These are phyloP conservation scores for Corchorus olitorius DNA, from an alignment of 345 rosid species.

Conservation along the genomic window DNA sequence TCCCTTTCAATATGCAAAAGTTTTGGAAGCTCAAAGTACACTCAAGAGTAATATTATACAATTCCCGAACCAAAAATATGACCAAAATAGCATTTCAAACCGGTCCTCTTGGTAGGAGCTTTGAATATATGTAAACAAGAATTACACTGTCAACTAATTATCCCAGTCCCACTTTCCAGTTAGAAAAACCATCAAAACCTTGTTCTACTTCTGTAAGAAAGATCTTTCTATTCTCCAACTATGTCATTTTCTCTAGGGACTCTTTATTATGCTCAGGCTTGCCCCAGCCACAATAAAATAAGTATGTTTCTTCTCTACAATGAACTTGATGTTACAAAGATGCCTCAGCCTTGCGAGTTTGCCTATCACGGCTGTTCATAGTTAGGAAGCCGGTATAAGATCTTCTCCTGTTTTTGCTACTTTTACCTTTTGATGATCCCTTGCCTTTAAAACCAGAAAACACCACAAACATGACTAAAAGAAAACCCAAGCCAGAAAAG, in stretches of 20 bases:
- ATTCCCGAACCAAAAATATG: constrained; percentile 1
- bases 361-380: constrained; percentile 48
- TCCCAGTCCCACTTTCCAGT: not conserved
- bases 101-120: constrained; percentile 11
- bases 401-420: constrained; percentile 66
- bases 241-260: not conserved
- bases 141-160: not conserved
- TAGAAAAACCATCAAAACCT: not conserved
- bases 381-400: constrained; percentile 50
- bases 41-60: not conserved
- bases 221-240: constrained; percentile 12
- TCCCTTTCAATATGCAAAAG: not conserved
- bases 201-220: not conserved
- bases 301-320: constrained; percentile 4
- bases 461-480: constrained; percentile 55
- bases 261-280: not conserved
- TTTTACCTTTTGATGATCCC: constrained; percentile 57
- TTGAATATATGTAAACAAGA: constrained; percentile 2
- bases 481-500: constrained; percentile 71
- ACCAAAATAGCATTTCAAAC: not conserved
- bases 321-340: constrained; percentile 30
- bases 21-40: not conserved
- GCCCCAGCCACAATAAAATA: not conserved
- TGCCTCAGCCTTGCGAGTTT: constrained; percentile 43
- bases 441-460: constrained; percentile 58